Base-by-base conservation (phyloP, 1,284 basidiomycete species). In the Taiwanofungus camphoratus region DNA sequence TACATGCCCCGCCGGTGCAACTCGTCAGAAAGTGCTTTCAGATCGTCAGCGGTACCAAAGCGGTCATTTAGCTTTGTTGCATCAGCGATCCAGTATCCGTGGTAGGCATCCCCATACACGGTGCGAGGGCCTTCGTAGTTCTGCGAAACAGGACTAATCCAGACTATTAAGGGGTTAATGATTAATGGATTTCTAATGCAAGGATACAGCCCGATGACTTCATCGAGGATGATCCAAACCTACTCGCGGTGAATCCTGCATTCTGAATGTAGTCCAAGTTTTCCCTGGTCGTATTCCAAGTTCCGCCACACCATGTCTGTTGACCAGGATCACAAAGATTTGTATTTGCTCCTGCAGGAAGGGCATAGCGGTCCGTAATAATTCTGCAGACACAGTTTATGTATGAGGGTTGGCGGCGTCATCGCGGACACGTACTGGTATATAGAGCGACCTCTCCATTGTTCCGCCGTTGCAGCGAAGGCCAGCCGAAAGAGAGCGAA, bases 181-280 rank as follows among this genome's bases (percentile, higher is more conserved):
- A n/a, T n/a, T n/a, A n/a, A n/a, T n/a, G n/a, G n/a, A n/a, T n/a
- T n/a, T n/a, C n/a, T n/a, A n/a, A n/a, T n/a, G n/a, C n/a, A n/a
- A n/a, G n/a, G n/a, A n/a, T n/a, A n/a, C n/a, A n/a, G n/a, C n/a
- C n/a, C n/a, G n/a, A n/a, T n/a, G n/a, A n/a, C n/a, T n/a, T n/a
- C n/a, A n/a, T n/a, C n/a, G n/a, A n/a, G n/a, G n/a, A n/a, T n/a
- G n/a, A 33, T 44, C 18, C 26, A 38, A 23, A 23, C 44, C 56
- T 9, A 87, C 71, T 76, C 50, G 85, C 84, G 33, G 85, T 86
- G 59, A 87, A 85, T 5, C 87, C 87, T 57, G 83, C 82, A 52
- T 76, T 67, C 56, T 88, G 79, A 47, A 90, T 80, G 61, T 90
- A 90, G 62, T 89, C 85, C 33, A 91, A 69, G 59, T 87, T 86